Percentiles rank a stretch among this genome's conserved stretches.
Conservation (phyloP, 177 flowering plant species). For the Tripterygium wilfordii region DNA sequence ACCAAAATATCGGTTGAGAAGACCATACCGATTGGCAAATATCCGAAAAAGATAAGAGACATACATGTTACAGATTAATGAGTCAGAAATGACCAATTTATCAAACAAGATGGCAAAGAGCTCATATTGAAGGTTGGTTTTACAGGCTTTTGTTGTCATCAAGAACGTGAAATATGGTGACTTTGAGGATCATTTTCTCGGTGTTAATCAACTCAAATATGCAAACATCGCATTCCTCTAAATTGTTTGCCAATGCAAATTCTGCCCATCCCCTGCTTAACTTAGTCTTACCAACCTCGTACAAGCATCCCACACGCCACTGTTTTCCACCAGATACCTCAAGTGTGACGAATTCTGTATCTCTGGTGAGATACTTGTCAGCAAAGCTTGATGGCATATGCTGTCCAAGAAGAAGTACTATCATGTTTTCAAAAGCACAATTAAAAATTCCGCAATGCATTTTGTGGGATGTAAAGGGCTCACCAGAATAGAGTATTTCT, state of each 20-base stretch:
- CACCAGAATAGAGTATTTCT: slow-evolving; percentile 15
- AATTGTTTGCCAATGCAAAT: slow-evolving; percentile 9
- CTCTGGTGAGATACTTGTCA: slow-evolving; percentile 15
- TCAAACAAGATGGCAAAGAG: no score
- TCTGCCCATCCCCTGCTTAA: slow-evolving; percentile 15
- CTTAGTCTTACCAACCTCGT: neutral
- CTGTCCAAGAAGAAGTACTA: slow-evolving; percentile 11
- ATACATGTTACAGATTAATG: no score
- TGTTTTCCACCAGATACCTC: slow-evolving; percentile 23
- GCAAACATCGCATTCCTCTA: slow-evolving; percentile 22
- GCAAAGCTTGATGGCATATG: slow-evolving; percentile 26
- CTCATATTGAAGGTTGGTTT: no score
- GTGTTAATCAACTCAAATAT: slow-evolving; percentile 11
- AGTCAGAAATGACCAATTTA: no score
- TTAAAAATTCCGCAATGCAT: no score
- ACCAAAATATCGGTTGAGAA: no score
- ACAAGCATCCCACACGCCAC: slow-evolving; percentile 21
- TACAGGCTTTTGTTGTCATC: neutral
- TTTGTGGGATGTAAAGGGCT: no score
- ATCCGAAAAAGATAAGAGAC: no score
- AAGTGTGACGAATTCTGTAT: slow-evolving; percentile 20
- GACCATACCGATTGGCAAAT: no score
- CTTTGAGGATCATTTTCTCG: slow-evolving; percentile 6
- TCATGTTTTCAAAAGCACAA: neutral
- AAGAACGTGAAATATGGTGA: slow-evolving; percentile 9